Percentiles rank a stretch among this genome's conserved stretches.
phyloP scores from a whole-genome alignment of 495 filamentous ascomycete species.

The Neurospora hispaniola region DNA sequence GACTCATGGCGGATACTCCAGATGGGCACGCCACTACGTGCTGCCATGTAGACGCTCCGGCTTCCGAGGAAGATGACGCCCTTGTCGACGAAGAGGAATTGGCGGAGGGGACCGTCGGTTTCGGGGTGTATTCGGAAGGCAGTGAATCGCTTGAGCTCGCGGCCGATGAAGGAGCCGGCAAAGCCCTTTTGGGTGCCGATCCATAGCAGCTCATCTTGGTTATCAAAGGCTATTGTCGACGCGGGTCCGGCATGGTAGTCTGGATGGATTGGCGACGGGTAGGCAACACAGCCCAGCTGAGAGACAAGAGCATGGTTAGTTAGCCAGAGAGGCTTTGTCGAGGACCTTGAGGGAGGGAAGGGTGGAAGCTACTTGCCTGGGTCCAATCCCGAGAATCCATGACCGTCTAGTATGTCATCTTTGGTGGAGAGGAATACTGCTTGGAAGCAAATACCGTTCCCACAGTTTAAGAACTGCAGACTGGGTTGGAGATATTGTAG shows the following conservation, averaged over 20 bases:
- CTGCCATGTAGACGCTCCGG: conserved; percentile 74
- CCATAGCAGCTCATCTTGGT: conserved; percentile 81
- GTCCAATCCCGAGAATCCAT: conserved; percentile 1
- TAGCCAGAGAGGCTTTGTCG: neutral
- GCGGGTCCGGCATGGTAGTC: conserved; percentile 48
- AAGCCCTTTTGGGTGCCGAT: conserved; percentile 72
- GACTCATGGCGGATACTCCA: conserved; percentile 72
- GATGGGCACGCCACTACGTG: conserved; percentile 64
- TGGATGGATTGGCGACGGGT: conserved; percentile 55
- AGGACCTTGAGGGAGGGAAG: neutral
- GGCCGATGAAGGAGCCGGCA: conserved; percentile 73
- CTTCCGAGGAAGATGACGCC: conserved; percentile 72
- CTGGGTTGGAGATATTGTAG: neutral
- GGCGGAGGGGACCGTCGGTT: conserved; percentile 60
- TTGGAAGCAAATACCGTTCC: neutral
- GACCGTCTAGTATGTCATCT: neutral
- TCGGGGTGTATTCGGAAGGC: conserved; percentile 61
- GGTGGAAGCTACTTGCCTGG: neutral
- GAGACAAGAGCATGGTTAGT: neutral
- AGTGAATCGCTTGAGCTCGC: conserved; percentile 60
- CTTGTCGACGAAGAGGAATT: conserved; percentile 76
- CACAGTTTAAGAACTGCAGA: neutral
- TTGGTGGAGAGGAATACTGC: neutral
- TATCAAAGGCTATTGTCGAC: conserved; percentile 76
- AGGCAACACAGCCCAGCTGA: conserved; percentile 60